A percentile compares a stretch with the other conserved stretches of the same genome.
phyloP scores from a whole-genome alignment of 139 green algal genomes.

The Closterium sp. region DNA sequence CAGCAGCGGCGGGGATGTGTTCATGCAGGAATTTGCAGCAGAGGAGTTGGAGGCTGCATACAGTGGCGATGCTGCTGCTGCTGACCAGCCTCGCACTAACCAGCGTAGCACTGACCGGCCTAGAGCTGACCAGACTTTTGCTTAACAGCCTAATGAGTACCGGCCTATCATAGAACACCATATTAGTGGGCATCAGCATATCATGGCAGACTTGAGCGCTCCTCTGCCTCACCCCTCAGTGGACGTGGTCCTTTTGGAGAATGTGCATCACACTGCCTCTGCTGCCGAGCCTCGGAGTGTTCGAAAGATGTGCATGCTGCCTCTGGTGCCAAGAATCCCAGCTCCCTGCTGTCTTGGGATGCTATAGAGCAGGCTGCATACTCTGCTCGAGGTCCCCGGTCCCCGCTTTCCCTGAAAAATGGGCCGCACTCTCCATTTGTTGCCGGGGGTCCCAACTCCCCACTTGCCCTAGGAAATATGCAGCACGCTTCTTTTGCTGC shows the following conservation, averaged over 20 bases:
- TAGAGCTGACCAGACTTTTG: background rate
- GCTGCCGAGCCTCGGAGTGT: too few relatives aligned
- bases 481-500: background rate
- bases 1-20: background rate
- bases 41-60: background rate
- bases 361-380: too few relatives aligned
- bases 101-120: background rate
- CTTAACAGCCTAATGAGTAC: too few relatives aligned
- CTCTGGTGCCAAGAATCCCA: too few relatives aligned
- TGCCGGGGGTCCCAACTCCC: too few relatives aligned
- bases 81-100: background rate
- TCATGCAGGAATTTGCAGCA: background rate
- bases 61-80: background rate
- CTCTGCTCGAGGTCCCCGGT: too few relatives aligned
- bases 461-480: background rate
- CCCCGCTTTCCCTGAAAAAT: too few relatives aligned
- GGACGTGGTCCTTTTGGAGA: background rate
- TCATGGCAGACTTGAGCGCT: background rate
- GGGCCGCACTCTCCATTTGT: too few relatives aligned
- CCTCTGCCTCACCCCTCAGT: background rate
- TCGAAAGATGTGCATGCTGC: too few relatives aligned
- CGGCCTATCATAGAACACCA: too few relatives aligned
- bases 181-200: background rate
- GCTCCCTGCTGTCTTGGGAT: too few relatives aligned
- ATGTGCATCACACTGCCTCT: too few relatives aligned